phyloP scores from a whole-genome alignment of 2,329 filamentous ascomycete genomes.

The Colletotrichum falcatum region DNA sequence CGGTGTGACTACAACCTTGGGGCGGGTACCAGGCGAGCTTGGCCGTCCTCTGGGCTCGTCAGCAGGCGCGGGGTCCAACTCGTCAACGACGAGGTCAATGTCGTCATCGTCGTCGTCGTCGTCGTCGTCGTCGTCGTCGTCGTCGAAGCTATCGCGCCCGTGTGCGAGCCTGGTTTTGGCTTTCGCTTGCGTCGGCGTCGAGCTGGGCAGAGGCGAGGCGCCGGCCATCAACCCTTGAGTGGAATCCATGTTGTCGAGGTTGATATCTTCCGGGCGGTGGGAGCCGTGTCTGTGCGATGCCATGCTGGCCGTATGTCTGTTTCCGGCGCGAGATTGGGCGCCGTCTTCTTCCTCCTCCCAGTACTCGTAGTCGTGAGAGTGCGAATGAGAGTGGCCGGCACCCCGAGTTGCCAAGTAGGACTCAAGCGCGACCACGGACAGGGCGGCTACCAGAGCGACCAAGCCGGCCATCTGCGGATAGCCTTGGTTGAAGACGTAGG shows the following conservation, averaged over 20 bases:
- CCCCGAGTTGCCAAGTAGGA: slow-evolving; percentile 85
- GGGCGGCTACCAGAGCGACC: slow-evolving; percentile 84
- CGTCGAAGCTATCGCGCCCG: slow-evolving; percentile 43
- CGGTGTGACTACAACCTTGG: slow-evolving; percentile 33
- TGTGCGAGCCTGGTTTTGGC: slow-evolving; percentile 34
- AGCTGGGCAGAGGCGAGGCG: slow-evolving; percentile 68
- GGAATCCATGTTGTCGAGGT: slow-evolving; percentile 63
- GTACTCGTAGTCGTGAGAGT: slow-evolving; percentile 57
- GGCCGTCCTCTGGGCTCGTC: slow-evolving; percentile 27
- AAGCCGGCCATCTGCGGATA: slow-evolving; percentile 85
- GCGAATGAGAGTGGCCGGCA: slow-evolving; percentile 69
- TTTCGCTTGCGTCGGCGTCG: slow-evolving; percentile 55
- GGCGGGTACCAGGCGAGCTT: slow-evolving; percentile 47
- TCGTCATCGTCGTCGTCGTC: slow-evolving; percentile 57
- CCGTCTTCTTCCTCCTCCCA: slow-evolving; percentile 62
- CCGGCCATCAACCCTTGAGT: slow-evolving; percentile 68
- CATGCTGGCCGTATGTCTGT: slow-evolving; percentile 47
- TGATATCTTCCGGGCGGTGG: slow-evolving; percentile 62
- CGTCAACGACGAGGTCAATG: slow-evolving; percentile 70
- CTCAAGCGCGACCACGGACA: slow-evolving; percentile 86
- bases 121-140: slow-evolving; percentile 59
- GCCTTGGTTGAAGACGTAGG: slow-evolving; percentile 81
- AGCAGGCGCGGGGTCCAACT: slow-evolving; percentile 61
- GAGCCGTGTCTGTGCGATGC: slow-evolving; percentile 52
- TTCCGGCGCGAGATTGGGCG: slow-evolving; percentile 42